Evolutionary conservation across 1,284 basidiomycete genomes (phyloP), one percentile per base, ranked within the genome.

Genomic region (Puccinia polysora): DNA sequence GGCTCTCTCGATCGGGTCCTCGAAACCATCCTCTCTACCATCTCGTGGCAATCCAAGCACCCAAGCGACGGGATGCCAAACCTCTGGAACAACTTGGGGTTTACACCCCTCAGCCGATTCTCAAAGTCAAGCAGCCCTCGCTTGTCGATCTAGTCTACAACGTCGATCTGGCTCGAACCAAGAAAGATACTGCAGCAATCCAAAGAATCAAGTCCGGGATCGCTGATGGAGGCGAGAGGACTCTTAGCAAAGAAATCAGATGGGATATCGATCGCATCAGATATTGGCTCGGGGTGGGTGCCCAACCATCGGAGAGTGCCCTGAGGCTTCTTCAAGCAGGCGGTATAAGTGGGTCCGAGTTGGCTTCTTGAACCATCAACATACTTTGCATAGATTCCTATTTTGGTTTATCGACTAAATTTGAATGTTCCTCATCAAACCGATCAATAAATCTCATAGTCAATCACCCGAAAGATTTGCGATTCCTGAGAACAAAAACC

Each of bases 261-360:
- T 70, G 68, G 68, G 68, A 70, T 28, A 58, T 70, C 23, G 28
- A 70, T 34, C 68, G 68, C 4, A 70, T 70, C 47, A 32, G 49
- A 10, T 70, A 70, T 62, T 70, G 68, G 68, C 45, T 70, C 25
- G 68, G 68, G 8, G 68, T 70, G 14, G 68, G 68, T 38, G 68
- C 68, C 6, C 56, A 62, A 36, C 68, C 68, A 4, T 28, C 47
- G 43, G 58, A 62, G 28, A 62, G 58, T 18, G 68, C 58, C 18
- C 49, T 70, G 18, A 58, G 58, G 40, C 34, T 70, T 7, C 68
- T 70, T 12, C 40, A 52, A 49, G 68, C 68, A 14, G 68, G 68
- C 18, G 68, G 68, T 25, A 70, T 70, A 45, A 53, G 68, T 70
- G 28, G 53, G 68, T 62, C 32, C 49, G 47, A 10, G 10, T 55